Percentiles rank a stretch among this genome's conserved stretches.
Evolutionary conservation across 2,329 filamentous ascomycete species (phyloP).

Genomic region (Ceratocystis diversiconidia): DNA sequence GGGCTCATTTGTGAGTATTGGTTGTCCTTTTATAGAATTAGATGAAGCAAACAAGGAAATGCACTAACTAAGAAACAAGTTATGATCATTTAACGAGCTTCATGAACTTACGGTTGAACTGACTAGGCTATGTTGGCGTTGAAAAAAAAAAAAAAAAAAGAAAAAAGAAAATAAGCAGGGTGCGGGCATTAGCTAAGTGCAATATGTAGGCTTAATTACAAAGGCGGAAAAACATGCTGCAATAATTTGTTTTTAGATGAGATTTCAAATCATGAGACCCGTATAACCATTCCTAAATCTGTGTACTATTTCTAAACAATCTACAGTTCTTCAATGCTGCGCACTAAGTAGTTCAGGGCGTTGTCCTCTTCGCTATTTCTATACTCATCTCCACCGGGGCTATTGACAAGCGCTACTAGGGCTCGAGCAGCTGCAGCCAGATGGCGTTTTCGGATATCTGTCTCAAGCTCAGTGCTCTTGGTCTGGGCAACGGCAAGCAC

Average conservation of each 20-base stretch:
- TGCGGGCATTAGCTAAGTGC: background rate
- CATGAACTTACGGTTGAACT: background rate
- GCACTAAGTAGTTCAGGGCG: constrained; percentile 38
- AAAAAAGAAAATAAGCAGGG: background rate
- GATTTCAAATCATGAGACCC: background rate
- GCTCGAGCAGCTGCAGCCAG: constrained; percentile 26
- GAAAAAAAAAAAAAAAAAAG: background rate
- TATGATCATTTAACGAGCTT: constrained; percentile 4
- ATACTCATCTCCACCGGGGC: background rate
- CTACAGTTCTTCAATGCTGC: constrained; percentile 46
- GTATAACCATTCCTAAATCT: background rate
- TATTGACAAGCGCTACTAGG: constrained; percentile 30
- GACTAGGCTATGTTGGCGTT: background rate
- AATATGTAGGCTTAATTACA: constrained; percentile 1
- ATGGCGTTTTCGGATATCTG: constrained; percentile 49
- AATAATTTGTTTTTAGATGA: background rate
- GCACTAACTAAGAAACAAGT: background rate
- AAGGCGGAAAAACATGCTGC: background rate
- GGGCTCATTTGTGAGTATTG: background rate
- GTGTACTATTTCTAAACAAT: background rate
- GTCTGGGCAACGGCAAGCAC: constrained; percentile 66
- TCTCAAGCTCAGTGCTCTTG: constrained; percentile 71
- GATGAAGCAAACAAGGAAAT: background rate
- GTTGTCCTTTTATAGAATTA: background rate
- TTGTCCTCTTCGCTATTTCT: constrained; percentile 22